Conservation (phyloP, 2,329 filamentous ascomycete species). For the Elsinoe perseae region DNA sequence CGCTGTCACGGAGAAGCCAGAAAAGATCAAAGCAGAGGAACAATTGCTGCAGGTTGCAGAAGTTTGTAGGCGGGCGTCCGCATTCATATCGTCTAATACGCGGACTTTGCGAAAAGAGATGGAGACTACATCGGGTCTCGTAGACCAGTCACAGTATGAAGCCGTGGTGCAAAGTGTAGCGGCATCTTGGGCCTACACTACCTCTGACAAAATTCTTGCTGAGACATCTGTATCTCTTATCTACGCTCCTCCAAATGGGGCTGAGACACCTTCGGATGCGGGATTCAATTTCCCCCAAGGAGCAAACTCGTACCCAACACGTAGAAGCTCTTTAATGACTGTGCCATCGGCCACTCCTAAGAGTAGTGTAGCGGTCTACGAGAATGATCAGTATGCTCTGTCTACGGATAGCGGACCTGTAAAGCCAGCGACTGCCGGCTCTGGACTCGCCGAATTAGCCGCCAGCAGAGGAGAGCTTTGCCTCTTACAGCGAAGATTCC, state of each 20-base stretch:
- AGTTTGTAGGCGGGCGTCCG: slow-evolving; percentile 71
- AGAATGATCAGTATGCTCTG: slow-evolving; percentile 26
- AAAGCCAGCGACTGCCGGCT: slow-evolving; percentile 19
- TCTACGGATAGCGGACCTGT: slow-evolving; percentile 15
- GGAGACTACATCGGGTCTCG: slow-evolving; percentile 28
- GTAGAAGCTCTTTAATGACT: slow-evolving; percentile 17
- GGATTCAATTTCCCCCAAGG: slow-evolving; percentile 20
- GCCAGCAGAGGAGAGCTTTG: slow-evolving; percentile 76
- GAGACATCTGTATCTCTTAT: slow-evolving; percentile 65
- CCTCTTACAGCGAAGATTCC: slow-evolving; percentile 67
- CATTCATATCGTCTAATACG: slow-evolving; percentile 75
- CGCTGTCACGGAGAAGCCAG: slow-evolving; percentile 20
- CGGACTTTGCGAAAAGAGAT: slow-evolving; percentile 75
- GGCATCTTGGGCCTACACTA: slow-evolving; percentile 68
- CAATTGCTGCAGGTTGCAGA: slow-evolving; percentile 76
- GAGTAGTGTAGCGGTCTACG: slow-evolving; percentile 25
- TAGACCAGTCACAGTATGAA: slow-evolving; percentile 13
- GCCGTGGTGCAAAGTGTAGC: slow-evolving; percentile 66
- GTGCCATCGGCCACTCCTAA: slow-evolving; percentile 2
- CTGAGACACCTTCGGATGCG: slow-evolving; percentile 1
- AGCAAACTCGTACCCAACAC: slow-evolving; percentile 19
- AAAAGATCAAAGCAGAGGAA: slow-evolving; percentile 41
- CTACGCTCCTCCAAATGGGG: slow-evolving; percentile 48
- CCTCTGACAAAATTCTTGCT: slow-evolving; percentile 66
- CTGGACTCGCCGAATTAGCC: slow-evolving; percentile 68